Base-by-base conservation (phyloP, 352 stramenopile genomes). In the Phytophthora sp. region DNA sequence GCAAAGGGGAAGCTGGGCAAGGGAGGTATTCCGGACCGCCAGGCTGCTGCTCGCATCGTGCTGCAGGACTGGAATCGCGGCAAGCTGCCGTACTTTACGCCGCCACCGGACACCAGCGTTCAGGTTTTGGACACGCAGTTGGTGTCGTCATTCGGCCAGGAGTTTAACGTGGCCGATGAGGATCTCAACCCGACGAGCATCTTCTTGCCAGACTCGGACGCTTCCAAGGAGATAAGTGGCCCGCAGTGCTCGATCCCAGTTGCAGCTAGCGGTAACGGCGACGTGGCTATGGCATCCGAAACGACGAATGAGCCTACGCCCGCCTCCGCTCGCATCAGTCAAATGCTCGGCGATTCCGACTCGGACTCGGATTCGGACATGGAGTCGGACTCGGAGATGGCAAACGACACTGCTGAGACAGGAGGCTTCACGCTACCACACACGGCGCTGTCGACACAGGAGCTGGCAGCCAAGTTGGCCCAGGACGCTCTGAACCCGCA, bases 1-100 rank as follows among this genome's bases (percentile, higher is more conserved):
- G 69, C 81, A 17, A 92, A 91, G 37, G 97, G 97, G 39, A 98
- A 98, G 62, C 84, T 99, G 13, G 85, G 94, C 34, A 99, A 99
- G 63, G 97, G 97, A 35, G 84, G 84, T n/a, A 84, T 93, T 31
- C 97, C 97, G 0, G 96, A 99, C 66, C 95, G 97, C 46, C 81
- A 96, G 44, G 88, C 92, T 31, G 96, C 97, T 35, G 96, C 96
- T 23, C 84, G 94, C 11, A 84, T 91, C 37, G 82, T 98, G 17
- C 79, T 98, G 21, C 82, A 95, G 62, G 94, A 98, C 73, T 98
- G 91, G 87, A 97, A 98, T 62, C 79, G 80, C 27, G 94, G 94
- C 46, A 93, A 94, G 55, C 89, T 97, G 35, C 81, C 84, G 27
- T 97, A 95, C 72, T 97, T 91, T 74, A 92, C 82, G 24, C 76